Conservation (phyloP, 192 early-diverging fungal genomes). For the Cetraspora pellucida region DNA sequence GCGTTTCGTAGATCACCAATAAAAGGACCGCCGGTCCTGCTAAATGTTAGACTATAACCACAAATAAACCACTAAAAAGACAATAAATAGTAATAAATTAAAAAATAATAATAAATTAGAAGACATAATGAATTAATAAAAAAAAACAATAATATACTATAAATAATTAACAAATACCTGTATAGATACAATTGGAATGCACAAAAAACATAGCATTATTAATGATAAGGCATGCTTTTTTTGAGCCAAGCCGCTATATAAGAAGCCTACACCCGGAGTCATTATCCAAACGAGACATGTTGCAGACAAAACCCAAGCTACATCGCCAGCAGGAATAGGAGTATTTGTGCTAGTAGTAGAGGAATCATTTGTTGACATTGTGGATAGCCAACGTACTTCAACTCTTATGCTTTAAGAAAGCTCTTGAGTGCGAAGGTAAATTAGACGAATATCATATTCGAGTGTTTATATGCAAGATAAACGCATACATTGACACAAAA, state of each 20-base stretch:
- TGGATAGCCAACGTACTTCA: no score
- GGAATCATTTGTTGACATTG: no score
- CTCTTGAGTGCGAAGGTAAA: no score
- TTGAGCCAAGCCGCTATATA: constrained; percentile 68
- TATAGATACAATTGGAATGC: constrained; percentile 58
- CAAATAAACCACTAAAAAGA: constrained; percentile 77
- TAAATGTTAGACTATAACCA: constrained; percentile 74
- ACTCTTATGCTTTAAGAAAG: no score
- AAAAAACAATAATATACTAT: background rate
- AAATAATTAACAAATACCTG: constrained; percentile 47
- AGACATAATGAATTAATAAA: constrained; percentile 45
- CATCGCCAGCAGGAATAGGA: constrained; percentile 55
- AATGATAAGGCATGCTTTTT: constrained; percentile 68
- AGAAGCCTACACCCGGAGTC: constrained; percentile 66
- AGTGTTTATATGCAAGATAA: no score
- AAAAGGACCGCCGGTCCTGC: constrained; percentile 65
- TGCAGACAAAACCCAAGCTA: constrained; percentile 62
- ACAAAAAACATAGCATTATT: constrained; percentile 62
- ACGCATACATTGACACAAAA: no score
- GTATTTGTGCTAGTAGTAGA: no score
- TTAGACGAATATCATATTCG: no score
- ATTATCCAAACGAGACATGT: constrained; percentile 67
- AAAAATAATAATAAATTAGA: constrained; percentile 50
- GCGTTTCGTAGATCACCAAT: constrained; percentile 71
- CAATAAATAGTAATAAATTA: constrained; percentile 50